These are phyloP conservation scores for Naganishia vaughanmartiniae DNA, from an alignment of 768 basidiomycete genomes.

Conservation along the genomic window DNA sequence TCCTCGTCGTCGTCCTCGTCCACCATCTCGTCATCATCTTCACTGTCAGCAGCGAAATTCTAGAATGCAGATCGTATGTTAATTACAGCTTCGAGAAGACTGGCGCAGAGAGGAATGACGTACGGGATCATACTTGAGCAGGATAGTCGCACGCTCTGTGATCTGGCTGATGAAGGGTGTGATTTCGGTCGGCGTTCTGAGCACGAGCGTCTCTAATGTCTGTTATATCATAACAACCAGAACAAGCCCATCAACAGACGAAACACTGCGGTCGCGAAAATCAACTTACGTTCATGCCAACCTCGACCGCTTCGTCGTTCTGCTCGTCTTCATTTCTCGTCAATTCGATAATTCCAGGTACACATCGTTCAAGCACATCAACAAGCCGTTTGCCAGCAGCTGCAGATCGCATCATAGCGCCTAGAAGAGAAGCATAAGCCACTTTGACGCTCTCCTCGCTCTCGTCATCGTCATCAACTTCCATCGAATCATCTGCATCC, in stretches of 20 bases:
- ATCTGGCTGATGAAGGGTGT: slow-evolving; percentile 69
- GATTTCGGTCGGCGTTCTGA: slow-evolving; percentile 79
- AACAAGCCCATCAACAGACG: not conserved
- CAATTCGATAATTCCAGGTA: slow-evolving; percentile 23
- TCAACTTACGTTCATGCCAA: slow-evolving; percentile 65
- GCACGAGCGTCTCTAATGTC: slow-evolving; percentile 79
- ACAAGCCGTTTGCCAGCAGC: slow-evolving; percentile 18
- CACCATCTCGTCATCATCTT: slow-evolving; percentile 54
- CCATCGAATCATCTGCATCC: slow-evolving; percentile 42
- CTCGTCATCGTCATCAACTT: slow-evolving; percentile 22
- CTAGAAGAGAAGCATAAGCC: slow-evolving; percentile 24
- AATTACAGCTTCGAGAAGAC: not conserved
- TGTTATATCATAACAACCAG: slow-evolving; percentile 39
- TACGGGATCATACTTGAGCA: slow-evolving; percentile 92
- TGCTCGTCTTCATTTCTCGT: slow-evolving; percentile 56
- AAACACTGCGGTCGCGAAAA: not conserved
- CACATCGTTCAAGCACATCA: slow-evolving; percentile 18
- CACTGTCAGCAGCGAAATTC: slow-evolving; percentile 74
- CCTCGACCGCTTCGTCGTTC: slow-evolving; percentile 81
- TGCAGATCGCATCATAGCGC: slow-evolving; percentile 15
- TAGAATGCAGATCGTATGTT: slow-evolving; percentile 37
- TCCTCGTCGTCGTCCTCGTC: slow-evolving; percentile 61
- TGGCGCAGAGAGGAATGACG: slow-evolving; percentile 41
- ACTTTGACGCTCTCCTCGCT: slow-evolving; percentile 6
- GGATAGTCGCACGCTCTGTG: slow-evolving; percentile 67